A percentile compares a stretch with the other conserved stretches of the same genome.
phyloP scores from a whole-genome alignment of 1,284 basidiomycete genomes.

The Cutaneotrichosporon sp. region DNA sequence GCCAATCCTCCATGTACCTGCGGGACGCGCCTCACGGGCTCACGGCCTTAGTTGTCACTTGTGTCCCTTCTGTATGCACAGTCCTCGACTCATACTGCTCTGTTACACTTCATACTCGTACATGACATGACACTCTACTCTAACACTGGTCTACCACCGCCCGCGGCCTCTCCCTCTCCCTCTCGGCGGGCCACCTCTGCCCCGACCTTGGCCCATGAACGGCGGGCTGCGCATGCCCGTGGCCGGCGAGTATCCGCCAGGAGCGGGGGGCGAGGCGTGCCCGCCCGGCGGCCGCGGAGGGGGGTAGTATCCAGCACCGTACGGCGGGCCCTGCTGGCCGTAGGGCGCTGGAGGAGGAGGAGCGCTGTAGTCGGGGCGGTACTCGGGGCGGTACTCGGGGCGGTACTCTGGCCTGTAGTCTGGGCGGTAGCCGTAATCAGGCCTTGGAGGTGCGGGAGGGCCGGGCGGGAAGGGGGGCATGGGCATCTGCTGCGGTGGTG shows the following conservation, averaged over 20 bases:
- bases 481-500: background rate
- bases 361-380: background rate
- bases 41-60: too few species aligned
- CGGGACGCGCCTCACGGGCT: background rate
- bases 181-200: constrained; percentile 3
- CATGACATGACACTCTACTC: too few species aligned
- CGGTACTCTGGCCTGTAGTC: background rate
- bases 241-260: constrained; percentile 1
- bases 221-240: background rate
- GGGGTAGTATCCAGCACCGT: background rate
- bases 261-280: background rate
- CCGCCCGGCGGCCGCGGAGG: background rate
- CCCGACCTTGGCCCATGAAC: background rate
- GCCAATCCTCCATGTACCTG: background rate
- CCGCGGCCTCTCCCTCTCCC: background rate
- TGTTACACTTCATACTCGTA: too few species aligned
- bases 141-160: too few species aligned
- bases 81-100: too few species aligned
- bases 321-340: background rate
- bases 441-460: background rate
- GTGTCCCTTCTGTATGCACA: too few species aligned
- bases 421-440: background rate
- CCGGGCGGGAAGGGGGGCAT: constrained; percentile 7
- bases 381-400: too few species aligned
- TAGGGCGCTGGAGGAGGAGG: background rate